Evolutionary conservation across 2,329 filamentous ascomycete species (phyloP).

Genomic region (Annulohypoxylon truncatum): DNA sequence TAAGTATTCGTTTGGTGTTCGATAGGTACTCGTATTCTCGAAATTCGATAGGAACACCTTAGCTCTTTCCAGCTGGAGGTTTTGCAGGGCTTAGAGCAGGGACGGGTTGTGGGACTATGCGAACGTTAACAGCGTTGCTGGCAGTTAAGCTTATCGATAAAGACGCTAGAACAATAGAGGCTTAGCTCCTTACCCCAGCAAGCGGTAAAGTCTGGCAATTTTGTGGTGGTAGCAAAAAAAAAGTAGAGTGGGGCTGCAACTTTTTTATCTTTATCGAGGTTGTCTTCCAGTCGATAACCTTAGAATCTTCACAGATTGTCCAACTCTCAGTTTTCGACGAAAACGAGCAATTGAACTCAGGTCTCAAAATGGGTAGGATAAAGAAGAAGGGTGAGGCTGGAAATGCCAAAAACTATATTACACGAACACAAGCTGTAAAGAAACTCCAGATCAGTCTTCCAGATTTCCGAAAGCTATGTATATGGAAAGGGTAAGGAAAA

Average conservation of each 20-base stretch:
- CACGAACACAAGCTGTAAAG: constrained; percentile 93
- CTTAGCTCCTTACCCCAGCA: constrained; percentile 15
- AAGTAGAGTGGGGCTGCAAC: constrained; percentile 44
- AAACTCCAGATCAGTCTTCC: constrained; percentile 97
- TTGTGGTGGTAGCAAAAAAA: constrained; percentile 38
- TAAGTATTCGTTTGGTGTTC: not conserved
- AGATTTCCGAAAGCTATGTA: constrained; percentile 97
- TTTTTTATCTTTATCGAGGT: constrained; percentile 21
- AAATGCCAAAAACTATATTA: constrained; percentile 98
- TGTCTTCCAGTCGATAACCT: not conserved
- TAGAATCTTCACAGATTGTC: not conserved
- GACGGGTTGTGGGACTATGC: constrained; percentile 12
- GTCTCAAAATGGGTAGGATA: constrained; percentile 72
- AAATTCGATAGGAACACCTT: constrained; percentile 17
- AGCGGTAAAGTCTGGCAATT: constrained; percentile 43
- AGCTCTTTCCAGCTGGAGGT: constrained; percentile 28
- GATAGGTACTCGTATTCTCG: constrained; percentile 5
- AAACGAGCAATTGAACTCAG: not conserved
- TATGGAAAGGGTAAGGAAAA: constrained; percentile 82
- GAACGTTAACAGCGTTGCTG: constrained; percentile 2
- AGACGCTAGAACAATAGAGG: constrained; percentile 4
- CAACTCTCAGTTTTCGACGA: not conserved
- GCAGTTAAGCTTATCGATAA: constrained; percentile 30
- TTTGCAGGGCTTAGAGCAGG: constrained; percentile 10
- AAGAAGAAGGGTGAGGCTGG: constrained; percentile 95